Percentiles rank a stretch among this genome's conserved stretches.
phyloP scores from a whole-genome alignment of 2,329 filamentous ascomycete genomes.

The Phialophora verrucosa region DNA sequence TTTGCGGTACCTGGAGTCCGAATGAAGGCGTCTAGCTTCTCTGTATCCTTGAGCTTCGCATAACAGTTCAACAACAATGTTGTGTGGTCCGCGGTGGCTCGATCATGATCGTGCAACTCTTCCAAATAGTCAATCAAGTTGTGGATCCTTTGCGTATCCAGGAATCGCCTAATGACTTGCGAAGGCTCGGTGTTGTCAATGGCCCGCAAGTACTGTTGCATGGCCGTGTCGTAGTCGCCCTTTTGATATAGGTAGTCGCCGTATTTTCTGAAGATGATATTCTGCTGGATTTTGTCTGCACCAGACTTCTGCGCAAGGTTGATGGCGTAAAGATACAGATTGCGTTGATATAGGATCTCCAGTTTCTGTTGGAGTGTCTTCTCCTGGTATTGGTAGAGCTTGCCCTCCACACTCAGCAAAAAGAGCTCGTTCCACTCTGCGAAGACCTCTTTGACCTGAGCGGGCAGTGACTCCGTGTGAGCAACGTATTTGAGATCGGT shows the following conservation, averaged over 20 bases:
- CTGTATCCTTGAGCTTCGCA: conserved; percentile 94
- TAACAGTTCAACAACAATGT: conserved; percentile 96
- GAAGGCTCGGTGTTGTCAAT: conserved; percentile 97
- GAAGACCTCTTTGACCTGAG: conserved; percentile 79
- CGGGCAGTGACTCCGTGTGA: conserved; percentile 83
- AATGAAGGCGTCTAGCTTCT: conserved; percentile 95
- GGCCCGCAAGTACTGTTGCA: conserved; percentile 96
- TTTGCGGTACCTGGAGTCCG: conserved; percentile 92
- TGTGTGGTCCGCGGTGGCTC: conserved; percentile 92
- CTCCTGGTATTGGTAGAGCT: conserved; percentile 89
- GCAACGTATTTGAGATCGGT: conserved; percentile 88
- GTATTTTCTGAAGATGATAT: conserved; percentile 89
- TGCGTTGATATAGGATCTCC: conserved; percentile 91
- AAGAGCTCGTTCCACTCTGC: conserved; percentile 91
- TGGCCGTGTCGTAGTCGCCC: conserved; percentile 95
- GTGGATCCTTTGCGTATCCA: conserved; percentile 96
- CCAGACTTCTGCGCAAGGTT: conserved; percentile 90
- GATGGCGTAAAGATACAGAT: conserved; percentile 89
- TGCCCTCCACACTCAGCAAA: conserved; percentile 88
- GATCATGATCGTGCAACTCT: conserved; percentile 91
- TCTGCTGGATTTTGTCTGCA: conserved; percentile 79
- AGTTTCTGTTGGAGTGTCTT: conserved; percentile 88
- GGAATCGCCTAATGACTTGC: conserved; percentile 94
- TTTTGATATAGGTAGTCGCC: conserved; percentile 95
- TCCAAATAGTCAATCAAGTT: conserved; percentile 97